Evolutionary conservation across 345 rosid species (phyloP).

Genomic region (Turnera subulata): DNA sequence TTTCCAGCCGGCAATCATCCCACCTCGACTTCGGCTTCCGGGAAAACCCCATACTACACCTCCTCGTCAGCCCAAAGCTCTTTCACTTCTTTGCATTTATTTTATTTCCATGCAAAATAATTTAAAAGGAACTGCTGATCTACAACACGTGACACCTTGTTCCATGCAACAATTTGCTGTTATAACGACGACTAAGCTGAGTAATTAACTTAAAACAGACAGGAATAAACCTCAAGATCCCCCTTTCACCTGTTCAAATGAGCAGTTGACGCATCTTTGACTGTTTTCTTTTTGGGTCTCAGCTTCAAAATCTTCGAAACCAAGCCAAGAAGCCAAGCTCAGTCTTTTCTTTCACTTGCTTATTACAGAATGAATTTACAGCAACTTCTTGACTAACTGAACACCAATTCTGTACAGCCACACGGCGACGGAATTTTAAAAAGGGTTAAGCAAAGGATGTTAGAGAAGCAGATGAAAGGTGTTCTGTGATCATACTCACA

Average conservation of each 20-base stretch:
- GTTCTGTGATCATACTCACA: slow-evolving; percentile 5
- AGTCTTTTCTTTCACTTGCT: slow-evolving; percentile 25
- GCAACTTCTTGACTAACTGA: slow-evolving; percentile 19
- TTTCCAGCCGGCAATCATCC: slow-evolving; percentile 10
- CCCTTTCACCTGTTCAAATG: slow-evolving; percentile 11
- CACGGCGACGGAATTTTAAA: not conserved
- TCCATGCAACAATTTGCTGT: slow-evolving; percentile 15
- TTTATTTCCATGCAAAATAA: slow-evolving; percentile 26
- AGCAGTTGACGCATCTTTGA: slow-evolving; percentile 9
- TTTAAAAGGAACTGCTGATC: slow-evolving; percentile 10
- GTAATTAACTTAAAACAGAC: slow-evolving; percentile 4
- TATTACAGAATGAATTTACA: slow-evolving; percentile 49
- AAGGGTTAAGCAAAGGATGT: not conserved
- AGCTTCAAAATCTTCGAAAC: slow-evolving; percentile 16
- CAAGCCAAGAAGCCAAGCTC: slow-evolving; percentile 5
- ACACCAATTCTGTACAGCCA: slow-evolving; percentile 23
- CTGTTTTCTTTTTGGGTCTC: slow-evolving; percentile 9
- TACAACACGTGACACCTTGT: slow-evolving; percentile 15
- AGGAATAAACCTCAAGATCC: not conserved
- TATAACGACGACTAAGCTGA: too few species aligned
- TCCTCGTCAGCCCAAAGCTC: slow-evolving; percentile 16
- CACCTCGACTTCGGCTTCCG: too few species aligned
- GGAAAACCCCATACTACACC: too few species aligned
- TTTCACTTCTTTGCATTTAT: slow-evolving; percentile 20
- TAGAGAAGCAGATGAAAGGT: not conserved